These are phyloP conservation scores for Trypanosoma cruzi DNA, from an alignment of 208 protist genomes.

Conservation along the genomic window DNA sequence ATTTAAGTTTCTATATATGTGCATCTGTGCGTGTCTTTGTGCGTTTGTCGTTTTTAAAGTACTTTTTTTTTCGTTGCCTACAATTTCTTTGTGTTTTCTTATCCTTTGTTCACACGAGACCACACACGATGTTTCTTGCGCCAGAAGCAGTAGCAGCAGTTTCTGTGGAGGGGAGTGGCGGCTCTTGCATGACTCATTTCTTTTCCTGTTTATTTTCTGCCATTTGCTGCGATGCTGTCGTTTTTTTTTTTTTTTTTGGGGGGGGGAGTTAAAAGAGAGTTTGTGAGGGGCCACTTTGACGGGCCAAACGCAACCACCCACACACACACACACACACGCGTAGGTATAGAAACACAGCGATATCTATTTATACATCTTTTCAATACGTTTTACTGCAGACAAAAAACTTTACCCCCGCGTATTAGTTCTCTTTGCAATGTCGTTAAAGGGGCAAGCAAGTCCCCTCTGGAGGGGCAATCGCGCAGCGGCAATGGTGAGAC, in stretches of 20 bases:
- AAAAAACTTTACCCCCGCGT: too few relatives aligned
- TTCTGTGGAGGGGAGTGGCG: too few relatives aligned
- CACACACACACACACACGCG: background rate
- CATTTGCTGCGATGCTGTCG: background rate
- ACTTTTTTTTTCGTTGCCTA: too few relatives aligned
- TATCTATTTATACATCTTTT: conserved; percentile 5
- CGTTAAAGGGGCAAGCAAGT: background rate
- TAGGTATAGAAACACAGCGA: background rate
- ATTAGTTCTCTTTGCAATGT: background rate
- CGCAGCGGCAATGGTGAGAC: background rate
- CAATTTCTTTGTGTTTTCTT: too few relatives aligned
- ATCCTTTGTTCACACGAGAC: too few relatives aligned
- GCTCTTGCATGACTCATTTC: too few relatives aligned
- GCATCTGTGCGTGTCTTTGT: too few relatives aligned
- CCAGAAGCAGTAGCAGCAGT: too few relatives aligned
- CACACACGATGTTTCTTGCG: too few relatives aligned
- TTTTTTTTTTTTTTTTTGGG: background rate
- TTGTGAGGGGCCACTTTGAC: background rate
- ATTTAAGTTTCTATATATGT: too few relatives aligned
- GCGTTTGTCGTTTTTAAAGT: too few relatives aligned
- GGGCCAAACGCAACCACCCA: background rate
- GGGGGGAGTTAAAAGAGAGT: background rate
- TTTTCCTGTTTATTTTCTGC: background rate
- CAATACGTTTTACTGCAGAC: too few relatives aligned
- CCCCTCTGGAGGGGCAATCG: background rate